These are phyloP conservation scores for Termitomyces sp. DNA, from an alignment of 768 basidiomycete genomes.

Conservation along the genomic window DNA sequence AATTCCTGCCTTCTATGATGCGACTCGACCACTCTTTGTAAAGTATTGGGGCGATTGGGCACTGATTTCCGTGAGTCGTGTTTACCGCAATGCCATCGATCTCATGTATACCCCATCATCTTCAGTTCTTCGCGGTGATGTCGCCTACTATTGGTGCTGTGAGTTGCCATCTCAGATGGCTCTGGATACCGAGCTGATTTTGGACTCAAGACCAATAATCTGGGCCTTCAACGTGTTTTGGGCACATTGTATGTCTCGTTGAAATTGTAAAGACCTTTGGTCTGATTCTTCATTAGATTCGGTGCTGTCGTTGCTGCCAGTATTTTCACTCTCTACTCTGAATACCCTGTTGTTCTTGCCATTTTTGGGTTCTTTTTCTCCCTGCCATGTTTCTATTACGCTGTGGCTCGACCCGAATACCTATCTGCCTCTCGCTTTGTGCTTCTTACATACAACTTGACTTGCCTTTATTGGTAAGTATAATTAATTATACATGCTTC, in stretches of 20 bases:
- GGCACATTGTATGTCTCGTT: slow-evolving; percentile 68
- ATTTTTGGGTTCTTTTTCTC: slow-evolving; percentile 87
- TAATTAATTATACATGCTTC: neutral
- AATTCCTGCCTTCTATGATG: slow-evolving; percentile 82
- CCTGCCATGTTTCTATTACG: slow-evolving; percentile 90
- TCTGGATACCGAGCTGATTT: slow-evolving; percentile 4
- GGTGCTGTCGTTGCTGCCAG: slow-evolving; percentile 75
- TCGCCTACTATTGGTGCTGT: slow-evolving; percentile 87
- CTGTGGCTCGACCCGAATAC: slow-evolving; percentile 73
- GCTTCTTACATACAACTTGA: slow-evolving; percentile 85
- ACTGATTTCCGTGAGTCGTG: slow-evolving; percentile 72
- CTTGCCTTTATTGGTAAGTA: slow-evolving; percentile 63
- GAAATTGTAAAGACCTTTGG: slow-evolving; percentile 4
- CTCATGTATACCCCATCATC: slow-evolving; percentile 3
- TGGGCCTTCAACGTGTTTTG: slow-evolving; percentile 76
- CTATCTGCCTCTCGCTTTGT: slow-evolving; percentile 76
- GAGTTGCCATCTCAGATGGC: slow-evolving; percentile 11
- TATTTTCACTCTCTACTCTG: slow-evolving; percentile 71
- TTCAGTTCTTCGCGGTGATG: slow-evolving; percentile 86
- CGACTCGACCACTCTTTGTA: slow-evolving; percentile 71
- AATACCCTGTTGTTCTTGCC: slow-evolving; percentile 68
- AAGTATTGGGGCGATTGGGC: slow-evolving; percentile 94
- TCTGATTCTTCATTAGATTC: slow-evolving; percentile 36
- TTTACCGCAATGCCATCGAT: neutral
- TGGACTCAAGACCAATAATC: slow-evolving; percentile 67